Conservation (phyloP, 208 protist species). For the Leishmania major region DNA sequence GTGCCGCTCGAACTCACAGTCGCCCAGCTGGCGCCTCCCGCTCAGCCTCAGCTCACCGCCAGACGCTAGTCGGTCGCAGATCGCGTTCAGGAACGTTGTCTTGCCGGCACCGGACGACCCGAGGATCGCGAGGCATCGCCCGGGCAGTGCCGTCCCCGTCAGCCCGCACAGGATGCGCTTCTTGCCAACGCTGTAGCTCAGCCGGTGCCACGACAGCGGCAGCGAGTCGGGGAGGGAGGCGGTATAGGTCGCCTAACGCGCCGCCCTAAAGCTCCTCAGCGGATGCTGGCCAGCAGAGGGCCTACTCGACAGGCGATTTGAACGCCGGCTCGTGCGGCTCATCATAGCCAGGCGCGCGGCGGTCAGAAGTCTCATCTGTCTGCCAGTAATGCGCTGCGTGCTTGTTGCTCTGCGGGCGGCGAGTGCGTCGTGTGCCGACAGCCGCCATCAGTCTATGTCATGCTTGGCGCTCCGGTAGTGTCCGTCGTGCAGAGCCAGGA, state of each 20-base stretch:
- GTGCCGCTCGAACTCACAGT: slow-evolving; percentile 53
- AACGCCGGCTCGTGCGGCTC: background rate
- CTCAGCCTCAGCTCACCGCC: slow-evolving; percentile 40
- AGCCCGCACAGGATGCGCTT: slow-evolving; percentile 63
- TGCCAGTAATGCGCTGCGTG: background rate
- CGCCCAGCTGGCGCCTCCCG: slow-evolving; percentile 68
- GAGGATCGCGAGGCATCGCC: slow-evolving; percentile 81
- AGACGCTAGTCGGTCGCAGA: slow-evolving; percentile 65
- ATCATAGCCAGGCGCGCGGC: background rate
- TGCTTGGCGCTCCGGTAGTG: background rate
- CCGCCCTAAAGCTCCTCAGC: too few species aligned
- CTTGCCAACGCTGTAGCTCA: slow-evolving; percentile 59
- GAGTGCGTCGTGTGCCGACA: background rate
- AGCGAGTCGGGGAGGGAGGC: slow-evolving; percentile 33
- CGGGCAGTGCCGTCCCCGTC: slow-evolving; percentile 74
- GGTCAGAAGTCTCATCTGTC: background rate
- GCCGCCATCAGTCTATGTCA: background rate
- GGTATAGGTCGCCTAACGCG: too few species aligned
- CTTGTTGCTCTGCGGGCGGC: background rate
- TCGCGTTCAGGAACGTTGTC: slow-evolving; percentile 68
- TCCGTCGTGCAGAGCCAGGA: background rate
- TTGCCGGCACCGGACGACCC: slow-evolving; percentile 86
- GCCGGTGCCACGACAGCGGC: slow-evolving; percentile 75
- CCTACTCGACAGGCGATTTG: background rate
- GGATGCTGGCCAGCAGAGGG: background rate